Evolutionary conservation across 2,329 filamentous ascomycete species (phyloP).

Genomic region (Bipolaris victoriae): DNA sequence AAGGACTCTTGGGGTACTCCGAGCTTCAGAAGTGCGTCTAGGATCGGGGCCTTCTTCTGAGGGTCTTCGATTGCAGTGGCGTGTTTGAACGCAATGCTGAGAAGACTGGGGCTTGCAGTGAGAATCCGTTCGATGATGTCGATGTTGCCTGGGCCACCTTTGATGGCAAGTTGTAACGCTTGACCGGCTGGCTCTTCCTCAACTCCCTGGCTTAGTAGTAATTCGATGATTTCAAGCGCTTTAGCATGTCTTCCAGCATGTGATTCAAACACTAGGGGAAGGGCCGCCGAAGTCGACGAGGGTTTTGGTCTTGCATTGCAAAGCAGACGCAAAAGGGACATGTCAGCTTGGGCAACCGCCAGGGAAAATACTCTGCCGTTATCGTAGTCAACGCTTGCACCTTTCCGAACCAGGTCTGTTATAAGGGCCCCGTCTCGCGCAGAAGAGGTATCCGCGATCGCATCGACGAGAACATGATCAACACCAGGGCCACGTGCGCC

Average conservation of each 20-base stretch:
- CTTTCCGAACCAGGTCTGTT: conserved; percentile 32
- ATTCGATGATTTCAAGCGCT: conserved; percentile 36
- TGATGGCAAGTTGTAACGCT: conserved; percentile 36
- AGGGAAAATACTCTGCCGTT: conserved; percentile 32
- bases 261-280: conserved; percentile 39
- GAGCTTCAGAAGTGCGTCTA: conserved; percentile 33
- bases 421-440: conserved; percentile 35
- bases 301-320: conserved; percentile 30
- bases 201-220: conserved; percentile 32
- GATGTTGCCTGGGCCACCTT: conserved; percentile 39
- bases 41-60: conserved; percentile 34
- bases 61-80: conserved; percentile 30
- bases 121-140: conserved; percentile 42
- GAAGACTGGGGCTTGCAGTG: conserved; percentile 27
- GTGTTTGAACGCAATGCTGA: conserved; percentile 37
- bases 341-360: conserved; percentile 39
- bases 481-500: conserved; percentile 39
- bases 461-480: conserved; percentile 38
- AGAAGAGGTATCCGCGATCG: conserved; percentile 33
- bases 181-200: conserved; percentile 32
- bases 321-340: conserved; percentile 34
- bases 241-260: conserved; percentile 29
- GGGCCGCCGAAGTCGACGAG: conserved; percentile 30
- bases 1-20: conserved; percentile 39
- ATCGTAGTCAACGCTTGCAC: conserved; percentile 35